phyloP scores from a whole-genome alignment of 2,329 filamentous ascomycete genomes.

The Stylonectria norvegica region DNA sequence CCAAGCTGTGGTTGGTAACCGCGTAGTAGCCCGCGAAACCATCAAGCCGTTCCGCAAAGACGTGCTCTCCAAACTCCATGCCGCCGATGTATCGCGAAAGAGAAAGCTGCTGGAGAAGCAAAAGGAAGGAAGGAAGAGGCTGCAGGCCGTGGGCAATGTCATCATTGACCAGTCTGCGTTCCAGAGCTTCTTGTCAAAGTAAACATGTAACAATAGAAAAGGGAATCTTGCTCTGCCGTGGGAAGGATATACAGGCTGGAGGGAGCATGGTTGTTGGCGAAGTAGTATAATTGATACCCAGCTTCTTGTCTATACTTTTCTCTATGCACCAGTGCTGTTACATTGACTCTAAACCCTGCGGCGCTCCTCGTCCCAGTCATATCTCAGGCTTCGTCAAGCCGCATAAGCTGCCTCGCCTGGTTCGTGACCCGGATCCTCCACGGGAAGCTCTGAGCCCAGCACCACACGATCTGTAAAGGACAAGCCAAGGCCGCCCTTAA shows the following conservation, averaged over 20 bases:
- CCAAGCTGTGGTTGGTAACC: constrained; percentile 79
- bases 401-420: too few species aligned
- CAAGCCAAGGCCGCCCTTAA: constrained; percentile 34
- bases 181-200: constrained; percentile 88
- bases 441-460: constrained; percentile 39
- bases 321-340: too few species aligned
- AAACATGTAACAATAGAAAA: constrained; percentile 1
- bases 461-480: constrained; percentile 35
- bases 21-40: constrained; percentile 85
- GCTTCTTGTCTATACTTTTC: neutral
- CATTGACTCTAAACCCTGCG: too few species aligned
- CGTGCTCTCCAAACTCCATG: constrained; percentile 88
- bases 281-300: constrained; percentile 9
- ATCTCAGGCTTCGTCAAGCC: too few species aligned
- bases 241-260: constrained; percentile 14
- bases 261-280: neutral
- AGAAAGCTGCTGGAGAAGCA: constrained; percentile 92
- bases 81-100: constrained; percentile 77
- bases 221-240: too few species aligned
- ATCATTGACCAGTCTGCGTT: constrained; percentile 96
- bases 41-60: constrained; percentile 97
- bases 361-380: too few species aligned
- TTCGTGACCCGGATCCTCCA: too few species aligned
- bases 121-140: constrained; percentile 87
- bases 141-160: constrained; percentile 83